Evolutionary conservation across 1,284 basidiomycete species (phyloP), one percentile per base, ranked within the genome.

Genomic region (Sphagnurus paluster): DNA sequence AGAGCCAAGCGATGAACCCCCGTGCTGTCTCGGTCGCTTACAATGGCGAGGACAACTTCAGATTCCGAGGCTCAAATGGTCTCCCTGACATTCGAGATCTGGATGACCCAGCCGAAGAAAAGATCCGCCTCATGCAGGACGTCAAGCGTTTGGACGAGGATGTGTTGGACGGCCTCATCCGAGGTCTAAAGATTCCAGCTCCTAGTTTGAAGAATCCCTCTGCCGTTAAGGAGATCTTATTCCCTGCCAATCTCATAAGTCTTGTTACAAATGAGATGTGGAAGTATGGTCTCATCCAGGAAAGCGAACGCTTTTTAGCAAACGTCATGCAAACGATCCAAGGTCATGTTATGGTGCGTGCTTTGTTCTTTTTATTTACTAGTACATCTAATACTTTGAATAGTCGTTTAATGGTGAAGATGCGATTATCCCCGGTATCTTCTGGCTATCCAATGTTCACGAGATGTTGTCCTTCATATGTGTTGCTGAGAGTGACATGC

Each of bases 391-490:
- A 20, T 36, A 48, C 42, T 43, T 35, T 25, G 13, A 10, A 11
- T 50, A 91, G 89, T 89, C 86, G 1, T 98, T 95, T 75, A 82
- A 82, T 29, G 88, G 93, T 52, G 97, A 99, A 65, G 97, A 99
- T 45, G 88, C 93, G 11, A 93, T 99, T 53, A 75, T 96, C 33
- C 97, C 97, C 1, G 97, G 97, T 35, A 91, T 99, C 57, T 99
- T 94, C 75, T 99, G 97, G 97, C 76, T 99, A 13, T 98, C 96
- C 25, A 99, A 99, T 61, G 95, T 99, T n/a, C 97, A 99, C 67
- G 97, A 99, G 67, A 93, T 99, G 79, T 77, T 99, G 20, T 99
- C 97, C 7, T 99, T 99, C 70, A 96, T 99, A 58, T 98, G 93
- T 62, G 90, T 98, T 33, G 97, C 97, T 19, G 97, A 99, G 70